Evolutionary conservation across 306 rosid genomes (phyloP).

Genomic region (Quercus glauca): DNA sequence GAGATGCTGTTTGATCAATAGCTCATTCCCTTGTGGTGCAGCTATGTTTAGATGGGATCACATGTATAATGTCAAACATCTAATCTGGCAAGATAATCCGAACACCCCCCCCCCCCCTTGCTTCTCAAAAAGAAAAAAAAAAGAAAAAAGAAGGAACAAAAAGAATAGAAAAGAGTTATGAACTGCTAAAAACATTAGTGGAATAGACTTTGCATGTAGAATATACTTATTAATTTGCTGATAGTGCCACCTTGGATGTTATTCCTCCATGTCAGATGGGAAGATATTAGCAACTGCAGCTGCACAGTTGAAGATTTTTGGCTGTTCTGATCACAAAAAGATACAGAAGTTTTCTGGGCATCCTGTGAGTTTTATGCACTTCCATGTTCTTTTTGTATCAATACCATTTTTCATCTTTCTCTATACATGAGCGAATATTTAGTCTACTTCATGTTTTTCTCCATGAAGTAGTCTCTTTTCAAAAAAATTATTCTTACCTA

Average conservation of each 20-base stretch:
- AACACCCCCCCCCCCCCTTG: background rate
- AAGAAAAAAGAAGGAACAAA: background rate
- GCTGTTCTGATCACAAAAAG: slow-evolving; percentile 62
- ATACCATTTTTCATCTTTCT: slow-evolving; percentile 1
- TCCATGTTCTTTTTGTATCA: background rate
- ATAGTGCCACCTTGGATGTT: slow-evolving; percentile 19
- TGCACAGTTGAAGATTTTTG: slow-evolving; percentile 72
- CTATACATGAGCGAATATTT: background rate
- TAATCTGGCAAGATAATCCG: too few species aligned
- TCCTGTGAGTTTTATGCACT: slow-evolving; percentile 74
- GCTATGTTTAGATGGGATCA: background rate
- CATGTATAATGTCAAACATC: background rate
- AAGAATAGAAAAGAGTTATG: background rate
- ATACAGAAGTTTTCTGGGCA: slow-evolving; percentile 88
- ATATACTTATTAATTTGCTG: slow-evolving; percentile 24
- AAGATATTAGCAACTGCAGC: slow-evolving; percentile 84
- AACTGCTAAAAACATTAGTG: slow-evolving; percentile 5
- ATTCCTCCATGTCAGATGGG: slow-evolving; percentile 60
- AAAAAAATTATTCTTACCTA: too few species aligned
- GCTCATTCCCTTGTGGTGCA: background rate
- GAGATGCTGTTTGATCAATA: background rate
- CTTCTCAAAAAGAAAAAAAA: background rate
- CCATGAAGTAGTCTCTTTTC: background rate
- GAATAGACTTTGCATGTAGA: background rate
- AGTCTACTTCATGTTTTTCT: too few species aligned